These are phyloP conservation scores for Diaporthe helianthi DNA, from an alignment of 2,329 filamentous ascomycete species.

Conservation along the genomic window DNA sequence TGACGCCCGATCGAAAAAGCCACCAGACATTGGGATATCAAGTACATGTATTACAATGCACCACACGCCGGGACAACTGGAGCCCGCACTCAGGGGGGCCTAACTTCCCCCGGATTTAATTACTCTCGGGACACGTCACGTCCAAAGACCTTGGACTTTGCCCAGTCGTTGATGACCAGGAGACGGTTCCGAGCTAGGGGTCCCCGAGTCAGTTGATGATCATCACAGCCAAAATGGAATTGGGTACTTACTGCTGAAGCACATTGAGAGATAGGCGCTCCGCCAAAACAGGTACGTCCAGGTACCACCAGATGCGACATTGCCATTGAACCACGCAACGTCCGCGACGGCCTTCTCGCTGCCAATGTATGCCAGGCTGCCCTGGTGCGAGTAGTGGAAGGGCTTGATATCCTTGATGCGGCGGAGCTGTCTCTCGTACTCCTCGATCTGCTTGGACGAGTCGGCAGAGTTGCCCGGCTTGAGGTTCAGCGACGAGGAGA, in stretches of 20 bases:
- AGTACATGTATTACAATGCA: slow-evolving; percentile 27
- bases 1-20: slow-evolving; percentile 22
- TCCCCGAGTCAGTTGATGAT: slow-evolving; percentile 35
- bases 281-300: slow-evolving; percentile 99
- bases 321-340: slow-evolving; percentile 96
- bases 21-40: slow-evolving; percentile 28
- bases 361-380: slow-evolving; percentile 95
- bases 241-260: slow-evolving; percentile 89
- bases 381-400: slow-evolving; percentile 98
- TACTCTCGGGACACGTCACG: slow-evolving; percentile 91
- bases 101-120: slow-evolving; percentile 1
- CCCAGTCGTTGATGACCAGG: slow-evolving; percentile 91
- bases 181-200: slow-evolving; percentile 85
- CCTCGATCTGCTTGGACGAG: slow-evolving; percentile 77
- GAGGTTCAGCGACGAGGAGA: slow-evolving; percentile 69
- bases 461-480: slow-evolving; percentile 72
- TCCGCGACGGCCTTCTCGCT: slow-evolving; percentile 96
- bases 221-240: slow-evolving; percentile 33
- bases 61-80: not conserved
- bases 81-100: not conserved
- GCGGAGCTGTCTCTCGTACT: slow-evolving; percentile 83
- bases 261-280: slow-evolving; percentile 98
- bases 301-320: slow-evolving; percentile 90
- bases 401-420: slow-evolving; percentile 94
- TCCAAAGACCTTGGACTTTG: slow-evolving; percentile 96